A percentile compares a stretch with the other conserved stretches of the same genome.
phyloP scores from a whole-genome alignment of 139 green algal genomes.

The Monoraphidium neglectum region DNA sequence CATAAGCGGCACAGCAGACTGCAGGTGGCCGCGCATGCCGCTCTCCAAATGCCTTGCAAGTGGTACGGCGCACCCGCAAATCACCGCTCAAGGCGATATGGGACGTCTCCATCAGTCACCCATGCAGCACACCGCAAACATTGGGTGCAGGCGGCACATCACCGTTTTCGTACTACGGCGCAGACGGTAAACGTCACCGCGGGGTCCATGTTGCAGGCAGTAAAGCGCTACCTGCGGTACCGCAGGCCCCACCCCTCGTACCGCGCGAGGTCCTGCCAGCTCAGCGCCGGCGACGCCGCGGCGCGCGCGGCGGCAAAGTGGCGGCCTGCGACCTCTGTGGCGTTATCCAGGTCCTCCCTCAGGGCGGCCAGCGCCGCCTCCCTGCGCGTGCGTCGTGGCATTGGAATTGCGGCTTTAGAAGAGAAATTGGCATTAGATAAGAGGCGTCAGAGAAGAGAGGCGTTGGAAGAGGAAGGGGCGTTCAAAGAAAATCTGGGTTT shows the following conservation, averaged over 20 bases:
- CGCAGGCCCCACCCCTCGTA: constrained; percentile 43
- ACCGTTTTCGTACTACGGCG: no score
- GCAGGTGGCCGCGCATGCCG: no score
- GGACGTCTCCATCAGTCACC: no score
- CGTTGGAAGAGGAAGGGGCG: neutral
- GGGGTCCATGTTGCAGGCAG: no score
- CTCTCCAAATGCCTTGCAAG: no score
- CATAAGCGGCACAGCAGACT: no score
- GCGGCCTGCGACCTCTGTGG: constrained; percentile 33
- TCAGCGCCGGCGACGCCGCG: constrained; percentile 40
- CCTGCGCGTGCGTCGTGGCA: constrained; percentile 39
- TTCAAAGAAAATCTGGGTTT: neutral
- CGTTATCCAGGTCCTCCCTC: constrained; percentile 68
- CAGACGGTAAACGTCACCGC: no score
- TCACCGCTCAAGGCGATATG: no score
- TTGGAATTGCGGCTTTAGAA: constrained; percentile 52
- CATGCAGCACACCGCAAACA: no score
- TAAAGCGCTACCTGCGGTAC: constrained; percentile 22
- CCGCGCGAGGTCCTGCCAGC: constrained; percentile 30
- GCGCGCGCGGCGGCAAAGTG: constrained; percentile 59
- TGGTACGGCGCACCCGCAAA: no score
- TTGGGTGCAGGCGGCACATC: no score
- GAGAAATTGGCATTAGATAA: neutral
- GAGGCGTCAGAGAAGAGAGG: neutral
- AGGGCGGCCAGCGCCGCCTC: constrained; percentile 86